Evolutionary conservation across 495 filamentous ascomycete genomes (phyloP).

Genomic region (Aspergillus sparsus): DNA sequence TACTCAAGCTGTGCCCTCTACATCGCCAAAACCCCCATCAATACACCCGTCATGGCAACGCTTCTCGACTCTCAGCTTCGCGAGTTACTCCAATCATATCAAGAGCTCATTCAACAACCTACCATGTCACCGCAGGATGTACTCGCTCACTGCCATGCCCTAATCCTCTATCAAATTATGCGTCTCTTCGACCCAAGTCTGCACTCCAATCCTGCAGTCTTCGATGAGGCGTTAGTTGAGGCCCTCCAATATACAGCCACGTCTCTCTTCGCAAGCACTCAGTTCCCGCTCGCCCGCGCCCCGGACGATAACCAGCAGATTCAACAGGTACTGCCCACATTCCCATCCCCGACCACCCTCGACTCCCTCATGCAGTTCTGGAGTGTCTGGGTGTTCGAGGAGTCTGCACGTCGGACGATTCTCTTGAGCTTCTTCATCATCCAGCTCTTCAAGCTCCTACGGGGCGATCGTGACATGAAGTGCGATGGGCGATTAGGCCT

Average conservation of each 20-base stretch:
- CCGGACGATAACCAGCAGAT: not conserved
- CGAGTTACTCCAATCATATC: conserved; percentile 34
- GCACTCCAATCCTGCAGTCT: conserved; percentile 41
- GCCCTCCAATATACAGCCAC: conserved; percentile 37
- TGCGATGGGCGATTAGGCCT: conserved; percentile 41
- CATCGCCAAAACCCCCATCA: conserved; percentile 47
- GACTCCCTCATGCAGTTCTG: conserved; percentile 40
- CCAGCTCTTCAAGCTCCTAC: conserved; percentile 39
- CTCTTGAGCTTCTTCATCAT: conserved; percentile 44
- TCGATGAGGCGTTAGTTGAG: conserved; percentile 44
- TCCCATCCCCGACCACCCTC: conserved; percentile 22
- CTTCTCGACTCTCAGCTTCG: conserved; percentile 41
- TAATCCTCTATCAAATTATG: conserved; percentile 48
- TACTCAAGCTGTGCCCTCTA: conserved; percentile 51
- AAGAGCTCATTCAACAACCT: conserved; percentile 13
- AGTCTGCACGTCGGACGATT: conserved; percentile 50
- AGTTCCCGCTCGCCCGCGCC: conserved; percentile 23
- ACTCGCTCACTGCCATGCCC: conserved; percentile 36
- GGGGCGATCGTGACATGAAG: conserved; percentile 20
- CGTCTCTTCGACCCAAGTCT: conserved; percentile 60
- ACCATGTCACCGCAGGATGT: conserved; percentile 30
- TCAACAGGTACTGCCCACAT: not conserved
- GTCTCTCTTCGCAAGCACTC: conserved; percentile 20
- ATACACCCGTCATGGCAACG: conserved; percentile 44
- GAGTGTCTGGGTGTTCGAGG: conserved; percentile 47